Evolutionary conservation across 164 flowering plant species (phyloP), one percentile per base, ranked within the genome.

Genomic region (Pachysandra terminalis): DNA sequence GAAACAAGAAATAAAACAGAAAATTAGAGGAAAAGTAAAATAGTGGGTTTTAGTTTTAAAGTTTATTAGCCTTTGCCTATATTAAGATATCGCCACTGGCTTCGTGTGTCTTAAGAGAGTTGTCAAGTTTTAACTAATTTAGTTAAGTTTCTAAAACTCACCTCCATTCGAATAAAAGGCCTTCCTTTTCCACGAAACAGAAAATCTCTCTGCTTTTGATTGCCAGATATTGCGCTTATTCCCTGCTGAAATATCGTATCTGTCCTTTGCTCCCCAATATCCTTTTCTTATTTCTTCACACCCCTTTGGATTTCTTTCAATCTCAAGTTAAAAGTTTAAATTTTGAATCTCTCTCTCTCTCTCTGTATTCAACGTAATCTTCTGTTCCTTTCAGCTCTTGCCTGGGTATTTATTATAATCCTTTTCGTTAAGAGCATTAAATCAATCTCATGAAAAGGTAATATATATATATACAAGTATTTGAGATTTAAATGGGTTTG

Each of bases 181-280:
- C 63, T 71, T 52, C 74, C 74, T 22, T 70, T 63, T 64, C 35
- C 25, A 24, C 45, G 65, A 63, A 61, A 66, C 64, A 19, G 26
- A 74, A 61, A 40, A 73, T 66, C 67, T 66, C 57, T 72, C 32
- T 19, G 48, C 23, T 54, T 69, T 53, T 54, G 63, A n/a, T n/a
- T n/a, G n/a, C n/a, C n/a, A n/a, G n/a, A n/a, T n/a, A n/a, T n/a
- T n/a, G n/a, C n/a, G n/a, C n/a, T n/a, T n/a, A 75, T 70, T 58
- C 23, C 15, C 59, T 66, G 59, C 66, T 22, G 37, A 64, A 49
- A 28, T 52, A 75, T 63, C 26, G 28, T 61, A 65, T 61, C 53
- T 69, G 48, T 52, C 60, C 53, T 22, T 59, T 51, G 57, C 49
- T 67, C 40, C 19, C 13, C n/a, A n/a, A n/a, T n/a, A 54, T 51